Base-by-base conservation (phyloP, 140 eudicot species). In the Oenanthe javanica region DNA sequence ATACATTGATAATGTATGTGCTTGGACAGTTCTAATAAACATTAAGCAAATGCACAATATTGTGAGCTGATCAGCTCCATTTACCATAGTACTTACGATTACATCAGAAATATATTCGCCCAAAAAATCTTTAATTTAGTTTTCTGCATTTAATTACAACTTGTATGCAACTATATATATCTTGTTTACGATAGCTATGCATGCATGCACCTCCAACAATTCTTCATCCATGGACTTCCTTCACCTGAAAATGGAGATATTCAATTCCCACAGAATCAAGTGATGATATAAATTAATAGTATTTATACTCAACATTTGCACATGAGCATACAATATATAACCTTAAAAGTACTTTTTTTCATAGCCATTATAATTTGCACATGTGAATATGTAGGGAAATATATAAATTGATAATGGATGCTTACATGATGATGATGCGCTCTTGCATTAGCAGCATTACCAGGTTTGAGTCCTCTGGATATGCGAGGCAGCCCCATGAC, bases 191-290 rank as follows among this genome's bases (percentile, higher is more conserved):
- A 52, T 52, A 52, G 18, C 7, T 52, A 15, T 49, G 52, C 52
- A 49, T 49, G 52, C 52, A 49, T 10, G 21, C 59, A 52, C 12
- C 11, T 57, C 4, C 4, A 9, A n/a, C 67, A n/a, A 6, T 59
- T 59, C 31, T 59, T 59, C 67, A 59, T 59, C 67, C 67, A 21
- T 59, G 67, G 67, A 59, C 67, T 59, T 59, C 67, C 67, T 59
- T 59, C 31, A 59, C 67, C 67, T 59, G 67, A 27, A 59, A 59
- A 59, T 9, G 12, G 4, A 59, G 7, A 6, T 10, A 25, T 19
- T 0, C 9, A 59, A 1, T 59, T 21, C 31, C 21, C 67, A 57
- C 6, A 48, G 6, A 48, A 48, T 48, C 51, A 48, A 8, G 51
- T 48, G 9, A 6, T 48, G 6, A 1, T 6, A 42, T 42, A 42